phyloP scores from a whole-genome alignment of 768 basidiomycete genomes.

The Termitomyces sp. region DNA sequence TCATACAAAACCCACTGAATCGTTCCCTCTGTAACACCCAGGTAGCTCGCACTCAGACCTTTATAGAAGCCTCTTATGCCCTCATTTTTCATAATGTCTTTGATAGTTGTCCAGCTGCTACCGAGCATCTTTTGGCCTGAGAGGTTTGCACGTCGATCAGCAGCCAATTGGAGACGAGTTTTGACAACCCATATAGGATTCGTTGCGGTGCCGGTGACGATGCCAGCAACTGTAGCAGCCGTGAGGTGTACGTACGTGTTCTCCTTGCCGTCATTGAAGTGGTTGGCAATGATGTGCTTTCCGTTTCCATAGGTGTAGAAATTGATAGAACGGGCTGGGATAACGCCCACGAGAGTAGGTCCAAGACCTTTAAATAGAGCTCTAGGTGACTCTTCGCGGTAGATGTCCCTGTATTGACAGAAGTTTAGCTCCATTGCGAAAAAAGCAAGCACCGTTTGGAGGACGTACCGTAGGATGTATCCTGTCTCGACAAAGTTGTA shows the following conservation, averaged over 20 bases:
- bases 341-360: constrained; percentile 89
- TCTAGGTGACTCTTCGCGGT: constrained; percentile 79
- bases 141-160: constrained; percentile 19
- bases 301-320: constrained; percentile 98
- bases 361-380: constrained; percentile 95
- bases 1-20: constrained; percentile 99
- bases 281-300: constrained; percentile 83
- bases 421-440: background rate
- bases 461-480: constrained; percentile 72
- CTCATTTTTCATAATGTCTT: constrained; percentile 73
- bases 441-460: background rate
- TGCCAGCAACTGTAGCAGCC: constrained; percentile 84
- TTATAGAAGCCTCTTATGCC: constrained; percentile 91
- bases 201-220: constrained; percentile 85
- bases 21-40: constrained; percentile 93
- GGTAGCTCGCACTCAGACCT: constrained; percentile 90
- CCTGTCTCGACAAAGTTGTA: constrained; percentile 96
- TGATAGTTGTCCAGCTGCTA: constrained; percentile 60
- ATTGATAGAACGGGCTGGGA: constrained; percentile 95
- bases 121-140: constrained; percentile 33
- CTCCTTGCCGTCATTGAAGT: constrained; percentile 77
- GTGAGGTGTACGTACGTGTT: constrained; percentile 82
- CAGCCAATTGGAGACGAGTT: constrained; percentile 82
- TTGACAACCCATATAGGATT: constrained; percentile 99
- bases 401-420: constrained; percentile 65